A percentile compares a stretch with the other conserved stretches of the same genome.
These are phyloP conservation scores for Epichloe baconii DNA, from an alignment of 2,329 filamentous ascomycete species.

Conservation along the genomic window DNA sequence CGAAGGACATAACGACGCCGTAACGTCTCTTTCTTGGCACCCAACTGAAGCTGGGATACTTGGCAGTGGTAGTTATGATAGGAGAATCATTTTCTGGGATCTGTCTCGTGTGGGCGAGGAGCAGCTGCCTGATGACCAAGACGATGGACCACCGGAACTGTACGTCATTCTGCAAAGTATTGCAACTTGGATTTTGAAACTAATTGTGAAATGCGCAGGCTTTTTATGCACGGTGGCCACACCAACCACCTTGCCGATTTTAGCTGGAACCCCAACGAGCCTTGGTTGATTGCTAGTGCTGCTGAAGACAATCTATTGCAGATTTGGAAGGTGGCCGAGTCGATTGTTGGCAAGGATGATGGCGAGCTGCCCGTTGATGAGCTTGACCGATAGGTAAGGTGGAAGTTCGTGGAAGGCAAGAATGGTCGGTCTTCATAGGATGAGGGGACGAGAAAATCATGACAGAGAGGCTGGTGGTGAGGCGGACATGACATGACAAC, in stretches of 20 bases:
- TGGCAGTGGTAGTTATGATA: slow-evolving; percentile 84
- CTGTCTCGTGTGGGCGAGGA: slow-evolving; percentile 84
- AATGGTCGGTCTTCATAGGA: slow-evolving; percentile 19
- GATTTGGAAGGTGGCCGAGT: slow-evolving; percentile 78
- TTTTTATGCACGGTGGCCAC: slow-evolving; percentile 98
- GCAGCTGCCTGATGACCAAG: slow-evolving; percentile 85
- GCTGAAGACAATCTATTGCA: slow-evolving; percentile 96
- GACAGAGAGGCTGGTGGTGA: background rate
- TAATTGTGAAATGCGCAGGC: background rate
- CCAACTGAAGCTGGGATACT: slow-evolving; percentile 79
- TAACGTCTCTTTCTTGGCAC: slow-evolving; percentile 91
- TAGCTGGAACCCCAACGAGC: slow-evolving; percentile 93
- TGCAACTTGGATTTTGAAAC: background rate
- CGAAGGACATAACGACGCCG: slow-evolving; percentile 76
- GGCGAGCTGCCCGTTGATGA: slow-evolving; percentile 66
- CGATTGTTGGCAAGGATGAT: slow-evolving; percentile 67
- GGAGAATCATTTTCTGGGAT: slow-evolving; percentile 94
- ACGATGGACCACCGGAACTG: slow-evolving; percentile 91
- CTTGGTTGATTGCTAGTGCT: slow-evolving; percentile 90
- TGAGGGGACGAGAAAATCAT: slow-evolving; percentile 11
- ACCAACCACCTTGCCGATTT: slow-evolving; percentile 96
- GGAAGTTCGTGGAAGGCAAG: slow-evolving; percentile 17
- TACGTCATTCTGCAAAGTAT: slow-evolving; percentile 31
- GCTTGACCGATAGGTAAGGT: slow-evolving; percentile 47
- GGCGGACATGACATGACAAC: background rate